These are phyloP conservation scores for Solanum ossicruentum DNA, from an alignment of 257 asterid genomes.

Conservation along the genomic window DNA sequence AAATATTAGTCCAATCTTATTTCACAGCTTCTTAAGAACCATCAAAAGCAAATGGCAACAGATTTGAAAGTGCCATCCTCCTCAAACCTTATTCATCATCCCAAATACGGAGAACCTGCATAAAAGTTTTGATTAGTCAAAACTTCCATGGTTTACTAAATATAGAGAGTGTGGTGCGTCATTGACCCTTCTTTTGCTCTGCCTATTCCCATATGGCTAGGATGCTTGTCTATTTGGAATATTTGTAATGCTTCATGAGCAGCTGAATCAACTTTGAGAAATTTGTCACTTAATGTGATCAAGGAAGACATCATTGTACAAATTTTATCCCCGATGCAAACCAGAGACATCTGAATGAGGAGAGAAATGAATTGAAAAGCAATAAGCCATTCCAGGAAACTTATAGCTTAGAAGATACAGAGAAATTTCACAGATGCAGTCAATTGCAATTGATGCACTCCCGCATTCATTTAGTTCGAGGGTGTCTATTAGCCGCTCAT, in stretches of 20 bases:
- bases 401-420: conserved; percentile 50
- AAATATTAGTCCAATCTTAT: conserved; percentile 12
- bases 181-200: conserved; percentile 97
- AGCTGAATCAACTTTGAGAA: conserved; percentile 85
- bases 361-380: conserved; percentile 3
- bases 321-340: not conserved
- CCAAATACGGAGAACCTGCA: conserved; percentile 96
- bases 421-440: conserved; percentile 63
- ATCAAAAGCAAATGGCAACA: conserved; percentile 7
- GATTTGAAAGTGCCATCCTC: conserved; percentile 1
- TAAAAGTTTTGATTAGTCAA: conserved; percentile 5
- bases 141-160: not conserved
- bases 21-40: conserved; percentile 1
- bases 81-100: conserved; percentile 93
- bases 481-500: conserved; percentile 73
- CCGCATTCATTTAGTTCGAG: conserved; percentile 63
- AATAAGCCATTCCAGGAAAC: not conserved
- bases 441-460: conserved; percentile 61
- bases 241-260: conserved; percentile 94
- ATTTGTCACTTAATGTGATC: conserved; percentile 54
- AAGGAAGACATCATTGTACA: conserved; percentile 23
- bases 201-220: conserved; percentile 99
- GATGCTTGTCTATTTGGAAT: conserved; percentile 93
- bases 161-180: not conserved
- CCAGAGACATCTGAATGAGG: not conserved